Conservation (phyloP, 2,329 filamentous ascomycete species). For the Paraconiothyrium sp. region DNA sequence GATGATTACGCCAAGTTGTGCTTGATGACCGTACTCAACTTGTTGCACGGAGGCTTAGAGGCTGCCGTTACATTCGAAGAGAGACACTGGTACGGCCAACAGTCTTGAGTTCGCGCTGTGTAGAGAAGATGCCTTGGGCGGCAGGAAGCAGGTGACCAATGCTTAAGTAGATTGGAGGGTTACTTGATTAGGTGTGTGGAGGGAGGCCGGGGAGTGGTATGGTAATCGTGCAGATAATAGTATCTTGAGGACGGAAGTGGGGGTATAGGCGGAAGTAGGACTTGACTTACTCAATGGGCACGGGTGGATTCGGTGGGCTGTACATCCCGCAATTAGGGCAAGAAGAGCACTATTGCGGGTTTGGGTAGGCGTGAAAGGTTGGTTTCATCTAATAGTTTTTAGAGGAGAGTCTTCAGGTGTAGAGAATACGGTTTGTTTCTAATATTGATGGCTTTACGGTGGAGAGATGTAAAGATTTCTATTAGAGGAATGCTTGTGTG, state of each 20-base stretch:
- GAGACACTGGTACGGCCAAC: too few species aligned
- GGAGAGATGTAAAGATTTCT: constrained; percentile 45
- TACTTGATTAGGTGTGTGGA: too few species aligned
- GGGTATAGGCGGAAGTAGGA: constrained; percentile 60
- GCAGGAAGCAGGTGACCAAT: too few species aligned
- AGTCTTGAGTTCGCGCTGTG: too few species aligned
- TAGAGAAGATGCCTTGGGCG: too few species aligned
- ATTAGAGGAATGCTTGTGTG: constrained; percentile 25
- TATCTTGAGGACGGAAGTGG: constrained; percentile 62
- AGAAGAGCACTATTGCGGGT: not conserved
- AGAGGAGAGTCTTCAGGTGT: constrained; percentile 40
- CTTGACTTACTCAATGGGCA: constrained; percentile 59
- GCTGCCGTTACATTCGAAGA: constrained; percentile 46
- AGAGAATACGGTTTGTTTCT: constrained; percentile 45
- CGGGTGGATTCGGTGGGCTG: constrained; percentile 14
- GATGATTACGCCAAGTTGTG: constrained; percentile 44
- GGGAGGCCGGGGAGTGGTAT: constrained; percentile 34
- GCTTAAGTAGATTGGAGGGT: too few species aligned
- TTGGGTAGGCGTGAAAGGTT: constrained; percentile 10
- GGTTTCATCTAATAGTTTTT: constrained; percentile 17
- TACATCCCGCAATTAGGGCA: constrained; percentile 9
- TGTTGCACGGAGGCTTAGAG: constrained; percentile 50
- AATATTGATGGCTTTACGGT: constrained; percentile 43
- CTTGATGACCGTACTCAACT: constrained; percentile 50
- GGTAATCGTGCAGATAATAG: constrained; percentile 67